Evolutionary conservation across 768 basidiomycete species (phyloP).

Genomic region (Candolleomyces aberdarensis): DNA sequence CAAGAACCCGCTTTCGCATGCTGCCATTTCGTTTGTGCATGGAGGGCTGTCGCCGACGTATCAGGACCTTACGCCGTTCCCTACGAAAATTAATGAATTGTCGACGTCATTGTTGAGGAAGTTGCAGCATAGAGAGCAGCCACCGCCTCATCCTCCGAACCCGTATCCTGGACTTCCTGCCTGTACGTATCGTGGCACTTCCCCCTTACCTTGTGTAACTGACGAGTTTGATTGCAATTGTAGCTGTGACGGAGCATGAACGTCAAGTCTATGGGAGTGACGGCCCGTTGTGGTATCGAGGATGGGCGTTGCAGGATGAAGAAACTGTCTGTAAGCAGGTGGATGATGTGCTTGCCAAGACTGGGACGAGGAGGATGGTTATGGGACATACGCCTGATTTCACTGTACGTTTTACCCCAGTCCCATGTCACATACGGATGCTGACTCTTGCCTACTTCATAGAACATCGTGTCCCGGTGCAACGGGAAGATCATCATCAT

Average conservation of each 20-base stretch:
- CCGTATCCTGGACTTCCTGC: constrained; percentile 72
- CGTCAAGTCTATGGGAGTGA: constrained; percentile 65
- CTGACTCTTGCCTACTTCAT: not conserved
- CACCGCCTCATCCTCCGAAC: constrained; percentile 80
- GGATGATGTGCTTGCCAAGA: constrained; percentile 63
- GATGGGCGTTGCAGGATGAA: constrained; percentile 80
- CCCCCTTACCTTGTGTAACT: too few species aligned
- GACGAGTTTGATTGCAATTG: too few species aligned
- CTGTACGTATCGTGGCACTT: too few species aligned
- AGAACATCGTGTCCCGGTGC: constrained; percentile 84
- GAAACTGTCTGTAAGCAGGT: constrained; percentile 68
- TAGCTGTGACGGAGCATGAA: constrained; percentile 60
- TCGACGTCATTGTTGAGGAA: constrained; percentile 66
- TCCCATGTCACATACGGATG: not conserved
- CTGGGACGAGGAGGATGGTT: constrained; percentile 84
- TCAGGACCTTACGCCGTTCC: constrained; percentile 74
- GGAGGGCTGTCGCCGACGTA: constrained; percentile 86
- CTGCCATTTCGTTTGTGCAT: constrained; percentile 90
- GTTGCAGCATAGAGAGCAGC: constrained; percentile 61
- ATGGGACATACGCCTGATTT: constrained; percentile 98
- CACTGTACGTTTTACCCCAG: constrained; percentile 35
- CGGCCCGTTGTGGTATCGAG: constrained; percentile 94
- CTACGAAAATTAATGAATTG: constrained; percentile 76
- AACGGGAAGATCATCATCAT: constrained; percentile 93
- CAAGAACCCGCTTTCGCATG: constrained; percentile 58